Evolutionary conservation across 2,329 filamentous ascomycete species (phyloP), one percentile per base, ranked within the genome.

Genomic region (Trichoderma sp.): DNA sequence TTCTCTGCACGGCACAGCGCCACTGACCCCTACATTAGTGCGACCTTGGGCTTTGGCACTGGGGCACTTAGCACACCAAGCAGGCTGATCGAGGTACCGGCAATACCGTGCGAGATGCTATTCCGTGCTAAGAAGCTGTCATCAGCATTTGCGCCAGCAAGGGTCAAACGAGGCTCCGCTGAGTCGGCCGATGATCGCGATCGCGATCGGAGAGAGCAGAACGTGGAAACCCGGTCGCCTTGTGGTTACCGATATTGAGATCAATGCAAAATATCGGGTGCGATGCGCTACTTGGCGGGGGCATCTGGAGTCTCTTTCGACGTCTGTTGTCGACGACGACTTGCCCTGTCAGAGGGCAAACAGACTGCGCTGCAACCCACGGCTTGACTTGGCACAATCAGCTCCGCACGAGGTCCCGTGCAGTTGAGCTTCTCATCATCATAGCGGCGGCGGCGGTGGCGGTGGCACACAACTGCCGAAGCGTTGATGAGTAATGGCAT

Each of bases 141-240:
- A 55, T 35, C 33, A 47, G 52, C 55, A 66, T 58, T 59, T 49
- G 62, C 37, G 29, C 37, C 33, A 55, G 63, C 63, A 66, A 66
- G 63, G 66, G 49, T 56, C 47, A 33, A 33, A 47, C 66, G 35
- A 57, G 58, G 66, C 62, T 68, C 58, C 47, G 65, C 57, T 29
- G 65, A 31, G 43, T 57, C 66, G 58, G 57, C 66, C 66, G 66
- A 68, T 29, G 59, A 68, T 61, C 57, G 57, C 66, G 66, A 68
- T 68, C 66, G 66, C 66, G 66, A 68, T 68, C 66, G 66, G 66
- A 68, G 57, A 60, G 49, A 64, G 37, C 47, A 55, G 57, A 68
- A 68, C 57, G 65, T 61, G 65, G 65, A 55, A 59, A 49, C 66
- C 66, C 29, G 49, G 58, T 62, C 57, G 66, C 57, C 31, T 31